Conservation (phyloP, 129 eudicot genomes). For the carrot (Daucus carota) region DNA sequence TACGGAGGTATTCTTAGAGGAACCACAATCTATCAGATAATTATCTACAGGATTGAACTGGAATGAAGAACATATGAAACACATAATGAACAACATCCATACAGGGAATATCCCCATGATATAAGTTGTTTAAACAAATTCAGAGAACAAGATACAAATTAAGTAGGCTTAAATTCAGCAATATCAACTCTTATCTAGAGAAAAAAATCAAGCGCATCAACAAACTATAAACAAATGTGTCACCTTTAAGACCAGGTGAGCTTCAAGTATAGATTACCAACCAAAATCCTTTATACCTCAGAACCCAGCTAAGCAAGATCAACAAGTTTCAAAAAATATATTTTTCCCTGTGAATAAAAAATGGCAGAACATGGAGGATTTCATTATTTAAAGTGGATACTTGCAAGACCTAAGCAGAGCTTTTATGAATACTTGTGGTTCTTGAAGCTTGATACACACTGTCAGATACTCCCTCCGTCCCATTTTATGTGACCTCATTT, state of each 20-base stretch:
- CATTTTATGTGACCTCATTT: too few species aligned
- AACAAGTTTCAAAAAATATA: neutral
- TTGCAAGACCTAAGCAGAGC: neutral
- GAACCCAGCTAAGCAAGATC: neutral
- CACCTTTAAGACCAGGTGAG: slow-evolving; percentile 11
- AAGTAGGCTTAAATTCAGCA: too few species aligned
- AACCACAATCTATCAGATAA: slow-evolving; percentile 63
- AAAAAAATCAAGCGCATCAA: slow-evolving; percentile 1
- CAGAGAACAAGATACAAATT: too few species aligned
- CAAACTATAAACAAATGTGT: neutral
- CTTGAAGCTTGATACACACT: slow-evolving; percentile 5
- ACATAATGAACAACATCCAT: slow-evolving; percentile 28
- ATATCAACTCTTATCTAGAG: neutral
- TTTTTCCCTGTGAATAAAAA: neutral
- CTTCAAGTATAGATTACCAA: neutral
- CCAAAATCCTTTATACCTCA: neutral
- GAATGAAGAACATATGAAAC: slow-evolving; percentile 42
- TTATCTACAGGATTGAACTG: slow-evolving; percentile 52
- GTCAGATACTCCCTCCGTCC: too few species aligned
- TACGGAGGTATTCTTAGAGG: slow-evolving; percentile 30
- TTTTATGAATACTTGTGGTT: neutral
- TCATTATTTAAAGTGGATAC: neutral
- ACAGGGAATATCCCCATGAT: slow-evolving; percentile 22
- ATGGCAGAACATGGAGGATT: neutral
- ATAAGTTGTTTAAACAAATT: neutral